A percentile compares a stretch with the other conserved stretches of the same genome.
These are phyloP conservation scores for Phytophthora nicotianae DNA, from an alignment of 352 stramenopile genomes.

Conservation along the genomic window DNA sequence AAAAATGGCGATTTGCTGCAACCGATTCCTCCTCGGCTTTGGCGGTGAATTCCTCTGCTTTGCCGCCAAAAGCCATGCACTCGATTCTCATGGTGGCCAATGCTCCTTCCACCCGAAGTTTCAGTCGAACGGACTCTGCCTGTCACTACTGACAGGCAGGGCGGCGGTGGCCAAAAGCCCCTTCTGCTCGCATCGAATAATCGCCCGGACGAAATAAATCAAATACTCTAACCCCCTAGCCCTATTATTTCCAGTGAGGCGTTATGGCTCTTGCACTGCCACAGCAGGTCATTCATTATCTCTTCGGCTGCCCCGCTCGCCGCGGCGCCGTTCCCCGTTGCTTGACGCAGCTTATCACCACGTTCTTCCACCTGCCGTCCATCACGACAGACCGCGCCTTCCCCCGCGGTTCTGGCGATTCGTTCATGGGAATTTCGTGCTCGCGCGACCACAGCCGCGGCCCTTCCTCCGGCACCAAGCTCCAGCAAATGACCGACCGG, in stretches of 20 bases:
- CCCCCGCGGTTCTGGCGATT: conserved; percentile 23
- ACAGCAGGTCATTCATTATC: conserved; percentile 14
- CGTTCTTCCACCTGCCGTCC: conserved; percentile 25
- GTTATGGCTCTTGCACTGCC: conserved; percentile 14
- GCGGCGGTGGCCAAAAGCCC: neutral
- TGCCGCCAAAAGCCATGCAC: neutral
- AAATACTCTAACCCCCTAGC: conserved; percentile 24
- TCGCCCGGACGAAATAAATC: conserved; percentile 41
- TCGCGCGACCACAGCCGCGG: conserved; percentile 41
- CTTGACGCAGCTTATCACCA: conserved; percentile 17
- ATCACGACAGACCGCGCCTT: conserved; percentile 16
- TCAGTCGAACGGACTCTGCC: neutral
- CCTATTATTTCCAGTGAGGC: conserved; percentile 41
- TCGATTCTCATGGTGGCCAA: conserved; percentile 8
- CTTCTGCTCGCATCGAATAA: conserved; percentile 17
- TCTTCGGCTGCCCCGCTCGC: conserved; percentile 2
- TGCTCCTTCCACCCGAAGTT: conserved; percentile 8
- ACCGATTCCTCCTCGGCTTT: conserved; percentile 1
- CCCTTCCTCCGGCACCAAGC: conserved; percentile 18
- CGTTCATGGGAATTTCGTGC: conserved; percentile 46
- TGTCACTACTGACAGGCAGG: neutral
- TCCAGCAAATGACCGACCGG: conserved; percentile 22
- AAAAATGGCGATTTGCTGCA: neutral
- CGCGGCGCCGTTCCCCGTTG: conserved; percentile 6
- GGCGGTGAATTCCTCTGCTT: neutral